Conservation (phyloP, 345 rosid species). For the Euphorbia tirucalli region DNA sequence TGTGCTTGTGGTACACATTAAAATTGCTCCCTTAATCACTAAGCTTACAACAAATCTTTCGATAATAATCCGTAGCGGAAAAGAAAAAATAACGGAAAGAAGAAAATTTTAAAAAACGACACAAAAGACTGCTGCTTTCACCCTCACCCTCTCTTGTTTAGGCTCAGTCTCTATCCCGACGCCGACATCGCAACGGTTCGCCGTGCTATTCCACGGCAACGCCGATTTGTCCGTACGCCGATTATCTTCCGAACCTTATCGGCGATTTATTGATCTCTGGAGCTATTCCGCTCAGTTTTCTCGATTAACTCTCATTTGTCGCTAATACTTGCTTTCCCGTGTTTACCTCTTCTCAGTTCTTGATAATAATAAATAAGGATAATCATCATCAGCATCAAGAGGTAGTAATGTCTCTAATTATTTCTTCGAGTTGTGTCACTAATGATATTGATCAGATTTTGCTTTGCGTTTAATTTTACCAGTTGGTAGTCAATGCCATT, state of each 20-base stretch:
- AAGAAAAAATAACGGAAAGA: not conserved
- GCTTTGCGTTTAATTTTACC: not conserved
- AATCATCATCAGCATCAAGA: not conserved
- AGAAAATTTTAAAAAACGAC: slow-evolving; percentile 15
- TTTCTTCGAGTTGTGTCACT: not conserved
- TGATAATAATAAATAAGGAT: slow-evolving; percentile 5
- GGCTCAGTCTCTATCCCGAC: slow-evolving; percentile 5
- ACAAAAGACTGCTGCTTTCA: not conserved
- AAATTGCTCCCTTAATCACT: not conserved
- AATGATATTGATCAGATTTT: not conserved
- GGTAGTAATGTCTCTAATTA: not conserved
- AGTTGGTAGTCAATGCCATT: not conserved
- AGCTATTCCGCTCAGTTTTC: not conserved
- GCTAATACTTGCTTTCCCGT: not conserved
- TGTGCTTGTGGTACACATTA: not conserved
- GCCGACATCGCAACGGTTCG: slow-evolving; percentile 22
- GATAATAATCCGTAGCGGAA: slow-evolving; percentile 7
- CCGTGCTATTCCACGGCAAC: slow-evolving; percentile 4
- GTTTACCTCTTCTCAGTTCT: not conserved
- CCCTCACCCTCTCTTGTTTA: slow-evolving; percentile 2
- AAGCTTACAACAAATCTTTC: not conserved
- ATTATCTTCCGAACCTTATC: not conserved
- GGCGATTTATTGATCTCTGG: slow-evolving; percentile 6
- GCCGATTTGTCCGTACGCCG: not conserved
- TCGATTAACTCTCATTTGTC: not conserved